phyloP scores from a whole-genome alignment of 306 rosid species.

The Adenanthera pavonina region DNA sequence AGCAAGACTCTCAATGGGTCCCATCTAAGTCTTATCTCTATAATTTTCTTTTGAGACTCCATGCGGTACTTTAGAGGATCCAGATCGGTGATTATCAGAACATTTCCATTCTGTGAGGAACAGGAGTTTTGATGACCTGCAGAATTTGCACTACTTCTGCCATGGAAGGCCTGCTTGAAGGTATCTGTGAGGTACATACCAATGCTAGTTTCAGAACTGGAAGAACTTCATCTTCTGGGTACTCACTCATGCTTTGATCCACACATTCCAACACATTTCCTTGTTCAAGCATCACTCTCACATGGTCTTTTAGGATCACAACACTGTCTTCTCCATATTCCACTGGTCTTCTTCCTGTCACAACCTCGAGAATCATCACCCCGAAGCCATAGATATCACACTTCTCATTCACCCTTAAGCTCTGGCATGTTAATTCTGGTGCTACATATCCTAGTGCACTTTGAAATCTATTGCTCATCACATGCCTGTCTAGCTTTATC shows the following conservation, averaged over 20 bases:
- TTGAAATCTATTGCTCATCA: slow-evolving; percentile 71
- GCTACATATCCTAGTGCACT: slow-evolving; percentile 84
- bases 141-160: slow-evolving; percentile 82
- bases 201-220: slow-evolving; percentile 80
- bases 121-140: slow-evolving; percentile 81
- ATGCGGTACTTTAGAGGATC: not conserved
- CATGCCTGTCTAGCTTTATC: slow-evolving; percentile 67
- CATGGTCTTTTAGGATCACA: slow-evolving; percentile 75
- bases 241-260: slow-evolving; percentile 68
- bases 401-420: slow-evolving; percentile 83
- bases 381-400: slow-evolving; percentile 86
- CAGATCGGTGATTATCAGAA: slow-evolving; percentile 31
- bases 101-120: slow-evolving; percentile 70
- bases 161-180: slow-evolving; percentile 89
- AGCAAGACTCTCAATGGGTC: not conserved
- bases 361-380: slow-evolving; percentile 75
- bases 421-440: slow-evolving; percentile 83
- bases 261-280: slow-evolving; percentile 79
- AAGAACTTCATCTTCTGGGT: slow-evolving; percentile 76
- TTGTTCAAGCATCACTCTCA: slow-evolving; percentile 71
- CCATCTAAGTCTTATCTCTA: not conserved
- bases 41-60: not conserved
- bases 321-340: slow-evolving; percentile 88
- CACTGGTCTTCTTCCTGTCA: slow-evolving; percentile 84
- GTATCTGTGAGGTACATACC: slow-evolving; percentile 83